Evolutionary conservation across 2,329 filamentous ascomycete genomes (phyloP), one percentile per base, ranked within the genome.

Genomic region (Pleurostoma richardsiae): DNA sequence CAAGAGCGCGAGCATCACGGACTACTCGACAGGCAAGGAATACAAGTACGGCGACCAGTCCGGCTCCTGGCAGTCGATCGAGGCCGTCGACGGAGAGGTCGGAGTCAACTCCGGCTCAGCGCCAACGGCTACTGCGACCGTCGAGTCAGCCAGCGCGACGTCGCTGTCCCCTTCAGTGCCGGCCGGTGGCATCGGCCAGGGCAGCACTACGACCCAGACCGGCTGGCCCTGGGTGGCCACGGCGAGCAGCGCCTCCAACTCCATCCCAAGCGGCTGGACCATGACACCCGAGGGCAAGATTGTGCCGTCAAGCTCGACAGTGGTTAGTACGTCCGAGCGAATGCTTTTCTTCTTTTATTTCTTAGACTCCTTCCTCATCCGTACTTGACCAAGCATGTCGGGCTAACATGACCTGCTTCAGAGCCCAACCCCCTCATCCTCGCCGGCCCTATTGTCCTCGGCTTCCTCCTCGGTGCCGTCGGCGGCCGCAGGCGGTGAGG

Each of bases 21-120:
- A 99, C 71, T 99, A 97, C 72, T 96, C 91, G 27, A 96, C 91
- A 2, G 94, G 94, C 45, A 85, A 79, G 19, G 73, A 86, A 52
- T 99, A 99, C 74, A 74, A 72, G 48, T 99, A 97, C 70, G 80
- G 80, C 54, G 88, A 94, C 63, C 80, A 76, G 36, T 85, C 79
- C 42, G 94, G 94, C 42, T 79, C 74, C 27, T 96, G 90, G 88
- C 61, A 80, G 54, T 92, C 88, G 42, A 97, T 99, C 65, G 69
- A 80, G 56, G 83, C 92, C 45, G 78, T 85, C n/a, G 90, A 83
- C 53, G 94, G 94, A 51, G 67, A 73, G 54, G 73, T 97, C 64
- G 89, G 90, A 64, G 81, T 79, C 30, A 86, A 81, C 49, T 76
- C 79, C 56, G 75, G 76, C 52, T 77, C 74, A 49, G 72, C 76